A percentile compares a stretch with the other conserved stretches of the same genome.
phyloP scores from a whole-genome alignment of 1,139 yeast genomes.

The Wickerhamomyces sp. region DNA sequence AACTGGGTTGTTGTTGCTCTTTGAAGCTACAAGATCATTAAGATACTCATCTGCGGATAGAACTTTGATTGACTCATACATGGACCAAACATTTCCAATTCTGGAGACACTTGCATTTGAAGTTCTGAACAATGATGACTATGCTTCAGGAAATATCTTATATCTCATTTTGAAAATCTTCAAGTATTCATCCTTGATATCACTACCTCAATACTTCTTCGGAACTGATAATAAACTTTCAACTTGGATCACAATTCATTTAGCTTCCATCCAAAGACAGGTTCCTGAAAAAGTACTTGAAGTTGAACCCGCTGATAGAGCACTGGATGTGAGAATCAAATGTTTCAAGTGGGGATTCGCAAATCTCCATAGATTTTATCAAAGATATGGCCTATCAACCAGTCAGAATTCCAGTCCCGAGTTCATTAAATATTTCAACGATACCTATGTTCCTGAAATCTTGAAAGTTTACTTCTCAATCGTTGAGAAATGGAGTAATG shows the following conservation, averaged over 20 bases:
- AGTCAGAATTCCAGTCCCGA: conserved; percentile 37
- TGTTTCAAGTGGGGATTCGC: conserved; percentile 74
- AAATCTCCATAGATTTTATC: conserved; percentile 53
- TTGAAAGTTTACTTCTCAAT: conserved; percentile 53
- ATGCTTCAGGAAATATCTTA: conserved; percentile 48
- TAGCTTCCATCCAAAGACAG: conserved; percentile 51
- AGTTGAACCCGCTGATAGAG: conserved; percentile 48
- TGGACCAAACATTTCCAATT: conserved; percentile 47
- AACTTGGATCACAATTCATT: conserved; percentile 60
- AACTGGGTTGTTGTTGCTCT: conserved; percentile 53
- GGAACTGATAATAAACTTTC: conserved; percentile 44
- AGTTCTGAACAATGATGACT: conserved; percentile 33
- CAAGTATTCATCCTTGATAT: conserved; percentile 54
- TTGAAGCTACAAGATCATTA: conserved; percentile 52
- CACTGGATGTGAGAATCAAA: conserved; percentile 47
- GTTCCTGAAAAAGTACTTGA: conserved; percentile 52
- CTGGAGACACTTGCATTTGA: conserved; percentile 46
- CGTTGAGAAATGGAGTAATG: conserved; percentile 56
- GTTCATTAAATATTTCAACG: conserved; percentile 43
- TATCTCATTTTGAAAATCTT: conserved; percentile 60
- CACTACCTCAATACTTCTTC: conserved; percentile 52
- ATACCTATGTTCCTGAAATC: conserved; percentile 56
- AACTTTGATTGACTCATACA: conserved; percentile 41
- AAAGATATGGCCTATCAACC: conserved; percentile 44
- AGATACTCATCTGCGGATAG: conserved; percentile 51